Evolutionary conservation across 1,139 yeast species (phyloP).

Genomic region (Arxiozyma heterogenica): DNA sequence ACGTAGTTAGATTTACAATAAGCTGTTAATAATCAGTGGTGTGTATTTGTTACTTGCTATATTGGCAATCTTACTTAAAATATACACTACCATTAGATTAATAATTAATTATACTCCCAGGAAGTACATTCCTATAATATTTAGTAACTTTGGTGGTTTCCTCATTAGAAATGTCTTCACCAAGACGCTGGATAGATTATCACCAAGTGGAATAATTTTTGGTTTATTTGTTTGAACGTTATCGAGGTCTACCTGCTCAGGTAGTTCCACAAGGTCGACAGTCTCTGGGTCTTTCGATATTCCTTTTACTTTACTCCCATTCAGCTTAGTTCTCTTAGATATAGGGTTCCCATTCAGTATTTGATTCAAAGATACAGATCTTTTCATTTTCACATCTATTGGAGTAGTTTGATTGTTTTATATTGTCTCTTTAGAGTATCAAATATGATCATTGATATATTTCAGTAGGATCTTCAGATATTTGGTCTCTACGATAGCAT

Average conservation of each 20-base stretch:
- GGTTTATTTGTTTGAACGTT: constrained; percentile 4
- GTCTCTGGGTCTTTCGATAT: neutral
- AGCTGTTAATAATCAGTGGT: no score
- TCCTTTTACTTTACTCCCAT: neutral
- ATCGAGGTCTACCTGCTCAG: neutral
- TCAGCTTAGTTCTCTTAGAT: neutral
- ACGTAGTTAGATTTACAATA: no score
- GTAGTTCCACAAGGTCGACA: neutral
- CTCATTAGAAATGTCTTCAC: constrained; percentile 17
- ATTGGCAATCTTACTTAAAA: no score
- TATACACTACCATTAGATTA: no score
- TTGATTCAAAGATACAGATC: constrained; percentile 2
- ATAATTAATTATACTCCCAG: no score
- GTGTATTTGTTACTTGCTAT: no score
- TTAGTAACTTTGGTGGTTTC: constrained; percentile 7
- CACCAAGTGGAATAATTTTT: constrained; percentile 8
- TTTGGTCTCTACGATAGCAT: no score
- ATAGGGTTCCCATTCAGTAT: constrained; percentile 1
- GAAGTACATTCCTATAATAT: no score
- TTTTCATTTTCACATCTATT: neutral
- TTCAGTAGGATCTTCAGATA: no score
- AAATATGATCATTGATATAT: no score
- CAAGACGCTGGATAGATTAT: constrained; percentile 9
- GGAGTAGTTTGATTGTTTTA: neutral
- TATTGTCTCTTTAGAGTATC: neutral